Evolutionary conservation across 495 filamentous ascomycete genomes (phyloP), one percentile per base, ranked within the genome.

Genomic region (Collariella sp.): DNA sequence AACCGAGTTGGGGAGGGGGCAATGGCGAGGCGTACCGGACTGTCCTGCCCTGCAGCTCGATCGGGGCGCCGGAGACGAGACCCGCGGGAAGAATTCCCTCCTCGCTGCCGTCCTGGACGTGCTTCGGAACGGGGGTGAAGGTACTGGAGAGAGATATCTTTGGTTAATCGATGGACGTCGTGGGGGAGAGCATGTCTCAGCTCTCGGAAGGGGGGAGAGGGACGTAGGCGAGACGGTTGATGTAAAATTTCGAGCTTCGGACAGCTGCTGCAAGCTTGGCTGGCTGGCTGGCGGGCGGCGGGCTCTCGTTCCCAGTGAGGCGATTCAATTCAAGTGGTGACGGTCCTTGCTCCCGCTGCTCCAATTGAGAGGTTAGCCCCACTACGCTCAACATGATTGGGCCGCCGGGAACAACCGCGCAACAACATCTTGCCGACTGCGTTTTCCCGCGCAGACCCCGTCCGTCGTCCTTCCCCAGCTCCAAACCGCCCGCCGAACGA

Each of bases 41-140:
- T 57, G 88, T 93, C 53, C 93, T 80, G 42, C 90, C 89, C 71
- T 96, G 90, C 5, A 97, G 77, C 61, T 97, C 94, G 33, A 89
- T 82, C 22, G 93, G 93, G 40, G 93, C 94, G 31, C 93, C 93
- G 12, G 93, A 97, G 22, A 96, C 76, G 40, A 91, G 81, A 50
- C 88, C 89, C 34, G 89, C 93, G 13, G 90, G 80, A 22, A 89
- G 74, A 48, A 83, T 68, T 31, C 78, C 81, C n/a, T 85, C 82
- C 70, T 95, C 90, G 67, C 86, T 93, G 60, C 90, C 91, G 69
- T 91, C 85, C 81, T 94, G 89, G 46, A 95, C 82, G 54, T 82
- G 77, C 74, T 83, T 88, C 52, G 93, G 90, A 40, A 96, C 81
- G 20, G 89, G 91, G 31, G 91, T 94, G 73, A 89, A 98, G 66